A percentile compares a stretch with the other conserved stretches of the same genome.
Conservation (phyloP, 169 alveolate species). For the Plasmodium malariae region DNA sequence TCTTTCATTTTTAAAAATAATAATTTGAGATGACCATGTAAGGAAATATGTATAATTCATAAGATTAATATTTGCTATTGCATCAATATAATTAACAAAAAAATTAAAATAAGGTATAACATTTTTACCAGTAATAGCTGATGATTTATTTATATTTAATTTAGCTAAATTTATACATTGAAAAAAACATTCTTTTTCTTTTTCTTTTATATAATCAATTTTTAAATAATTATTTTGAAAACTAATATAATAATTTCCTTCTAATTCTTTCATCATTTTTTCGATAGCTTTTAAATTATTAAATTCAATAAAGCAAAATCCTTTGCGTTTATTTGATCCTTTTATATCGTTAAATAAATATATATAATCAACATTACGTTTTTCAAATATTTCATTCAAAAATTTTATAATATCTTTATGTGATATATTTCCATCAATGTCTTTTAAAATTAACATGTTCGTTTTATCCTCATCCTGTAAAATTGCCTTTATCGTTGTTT, state of each 20-base stretch:
- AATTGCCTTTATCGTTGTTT: slow-evolving; percentile 20
- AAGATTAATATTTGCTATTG: slow-evolving; percentile 14
- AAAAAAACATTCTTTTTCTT: slow-evolving; percentile 59
- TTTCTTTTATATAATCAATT: slow-evolving; percentile 57
- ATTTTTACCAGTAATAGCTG: slow-evolving; percentile 32
- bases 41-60: slow-evolving; percentile 33
- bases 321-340: slow-evolving; percentile 53
- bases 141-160: slow-evolving; percentile 35
- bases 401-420: slow-evolving; percentile 45
- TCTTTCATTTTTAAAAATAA: slow-evolving; percentile 51
- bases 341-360: slow-evolving; percentile 66
- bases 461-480: slow-evolving; percentile 19
- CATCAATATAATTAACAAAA: slow-evolving; percentile 63
- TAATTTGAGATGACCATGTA: slow-evolving; percentile 60
- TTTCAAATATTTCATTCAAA: slow-evolving; percentile 50
- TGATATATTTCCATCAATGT: slow-evolving; percentile 59
- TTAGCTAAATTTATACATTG: slow-evolving; percentile 45
- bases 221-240: slow-evolving; percentile 56
- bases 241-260: slow-evolving; percentile 56
- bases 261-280: slow-evolving; percentile 61
- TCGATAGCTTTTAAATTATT: slow-evolving; percentile 16
- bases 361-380: slow-evolving; percentile 34
- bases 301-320: slow-evolving; percentile 58
- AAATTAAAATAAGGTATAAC: slow-evolving; percentile 60
- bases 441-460: slow-evolving; percentile 64